These are phyloP conservation scores for Arthrobotrys musiformis DNA, from an alignment of 2,329 filamentous ascomycete species.

Conservation along the genomic window DNA sequence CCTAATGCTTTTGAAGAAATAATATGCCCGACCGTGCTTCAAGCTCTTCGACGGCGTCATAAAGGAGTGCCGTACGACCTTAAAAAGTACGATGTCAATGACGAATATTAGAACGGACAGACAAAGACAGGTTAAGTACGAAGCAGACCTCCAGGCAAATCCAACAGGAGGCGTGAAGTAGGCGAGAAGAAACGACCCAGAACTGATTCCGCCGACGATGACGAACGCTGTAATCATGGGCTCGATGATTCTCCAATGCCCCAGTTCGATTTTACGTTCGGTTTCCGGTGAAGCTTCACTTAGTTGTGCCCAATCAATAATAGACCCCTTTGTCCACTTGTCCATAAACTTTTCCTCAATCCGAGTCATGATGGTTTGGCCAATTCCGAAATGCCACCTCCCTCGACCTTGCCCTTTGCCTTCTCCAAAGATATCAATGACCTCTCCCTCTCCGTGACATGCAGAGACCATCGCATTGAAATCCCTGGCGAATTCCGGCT, in stretches of 20 bases:
- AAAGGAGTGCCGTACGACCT: slow-evolving; percentile 41
- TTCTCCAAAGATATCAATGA: slow-evolving; percentile 60
- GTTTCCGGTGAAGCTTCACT: slow-evolving; percentile 5
- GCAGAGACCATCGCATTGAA: slow-evolving; percentile 61
- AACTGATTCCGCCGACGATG: slow-evolving; percentile 62
- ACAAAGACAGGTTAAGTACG: slow-evolving; percentile 64
- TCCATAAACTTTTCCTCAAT: slow-evolving; percentile 50
- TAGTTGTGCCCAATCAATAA: slow-evolving; percentile 22
- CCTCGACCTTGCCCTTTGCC: slow-evolving; percentile 64
- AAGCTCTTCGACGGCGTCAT: slow-evolving; percentile 15
- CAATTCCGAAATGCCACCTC: slow-evolving; percentile 64
- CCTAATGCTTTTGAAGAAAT: slow-evolving; percentile 29
- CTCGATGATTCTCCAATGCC: slow-evolving; percentile 64
- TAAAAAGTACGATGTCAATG: slow-evolving; percentile 61
- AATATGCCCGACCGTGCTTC: slow-evolving; percentile 26
- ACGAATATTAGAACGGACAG: slow-evolving; percentile 61
- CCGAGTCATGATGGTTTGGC: slow-evolving; percentile 64
- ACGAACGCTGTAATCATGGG: slow-evolving; percentile 62
- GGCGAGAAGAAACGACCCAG: slow-evolving; percentile 64
- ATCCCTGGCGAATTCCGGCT: slow-evolving; percentile 63
- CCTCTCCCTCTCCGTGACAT: slow-evolving; percentile 38
- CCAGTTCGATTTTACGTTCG: slow-evolving; percentile 59
- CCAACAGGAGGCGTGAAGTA: slow-evolving; percentile 66
- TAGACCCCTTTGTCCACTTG: background rate
- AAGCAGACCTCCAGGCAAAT: slow-evolving; percentile 64